Percentiles rank a stretch among this genome's conserved stretches.
Conservation (phyloP, 2,329 filamentous ascomycete genomes). For the Epichloe typhina region DNA sequence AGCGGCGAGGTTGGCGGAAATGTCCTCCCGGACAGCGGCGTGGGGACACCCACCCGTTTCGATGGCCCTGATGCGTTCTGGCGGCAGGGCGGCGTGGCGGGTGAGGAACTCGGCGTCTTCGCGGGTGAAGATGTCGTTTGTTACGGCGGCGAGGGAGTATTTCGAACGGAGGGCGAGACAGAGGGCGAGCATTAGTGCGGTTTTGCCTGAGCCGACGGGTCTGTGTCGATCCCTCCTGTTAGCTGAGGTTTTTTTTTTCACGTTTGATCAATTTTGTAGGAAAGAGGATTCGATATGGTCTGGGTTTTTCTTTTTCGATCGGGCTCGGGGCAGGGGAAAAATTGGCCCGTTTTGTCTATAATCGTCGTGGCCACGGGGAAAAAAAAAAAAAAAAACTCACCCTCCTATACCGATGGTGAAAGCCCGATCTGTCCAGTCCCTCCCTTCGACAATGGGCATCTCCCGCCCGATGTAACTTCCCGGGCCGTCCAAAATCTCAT, state of each 20-base stretch:
- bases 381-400: conserved; percentile 33
- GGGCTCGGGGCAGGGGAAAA: too few relatives aligned
- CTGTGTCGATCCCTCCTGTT: conserved; percentile 28
- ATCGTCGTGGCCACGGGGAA: too few relatives aligned
- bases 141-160: conserved; percentile 87
- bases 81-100: conserved; percentile 67
- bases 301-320: too few relatives aligned
- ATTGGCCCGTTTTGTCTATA: background rate
- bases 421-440: conserved; percentile 76
- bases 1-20: conserved; percentile 82
- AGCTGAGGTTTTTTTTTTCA: too few relatives aligned
- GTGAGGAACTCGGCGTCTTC: conserved; percentile 98
- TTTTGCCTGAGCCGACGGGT: conserved; percentile 94
- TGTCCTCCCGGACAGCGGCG: conserved; percentile 94
- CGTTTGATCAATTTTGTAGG: too few relatives aligned
- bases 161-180: conserved; percentile 69
- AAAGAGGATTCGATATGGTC: too few relatives aligned
- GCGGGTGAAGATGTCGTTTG: conserved; percentile 97
- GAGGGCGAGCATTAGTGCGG: conserved; percentile 88
- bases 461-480: conserved; percentile 82
- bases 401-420: conserved; percentile 98
- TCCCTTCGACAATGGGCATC: conserved; percentile 83
- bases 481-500: conserved; percentile 89
- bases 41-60: conserved; percentile 96
- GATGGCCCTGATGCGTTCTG: conserved; percentile 80